Base-by-base conservation (phyloP, 2,329 filamentous ascomycete genomes). In the Fusarium sterilihyphosum region DNA sequence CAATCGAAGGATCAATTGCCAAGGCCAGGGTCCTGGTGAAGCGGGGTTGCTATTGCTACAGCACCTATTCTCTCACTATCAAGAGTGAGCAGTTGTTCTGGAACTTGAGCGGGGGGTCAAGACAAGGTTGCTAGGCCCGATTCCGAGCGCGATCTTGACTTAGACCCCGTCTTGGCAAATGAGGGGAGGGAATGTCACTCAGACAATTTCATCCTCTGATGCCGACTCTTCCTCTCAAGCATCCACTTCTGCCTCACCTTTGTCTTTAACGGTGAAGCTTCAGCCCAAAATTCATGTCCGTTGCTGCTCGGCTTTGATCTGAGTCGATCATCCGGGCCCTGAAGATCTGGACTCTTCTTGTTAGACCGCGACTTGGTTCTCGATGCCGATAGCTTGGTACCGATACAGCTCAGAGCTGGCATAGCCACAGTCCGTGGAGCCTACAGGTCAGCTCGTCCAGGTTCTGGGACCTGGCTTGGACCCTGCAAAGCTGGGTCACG, bases 401-500 rank as follows among this genome's bases (percentile, higher is more conserved):
- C 35, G 20, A 31, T 52, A 35, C 41, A 24, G 24, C 20, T 33
- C 22, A 18, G 33, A 70, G 61, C 65, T 47, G 54, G 63, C 74
- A 78, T 73, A 78, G 76, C 74, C 73, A 74, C 73, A 60, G 37
- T 26, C 46, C 56, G 60, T 61, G 49, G 61, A 60, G 72, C 65
- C 67, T 71, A 49, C 54, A 70, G 33, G 64, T 78, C 77, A 78
- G 77, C 77, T 78, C 54, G 70, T 59, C 77, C 70, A 67, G 77
- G 75, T 70, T 73, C 62, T 22, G 65, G 65, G 74, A 73, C 74
- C 59, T 74, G 60, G 43, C 65, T 54, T 60, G 67, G 70, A 73
- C 77, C 77, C 75, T 78, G 75, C 78, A 70, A 65, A 78, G 77
- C 77, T 78, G 75, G 70, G 65, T 41, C 57, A 49, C 47, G 47